Percentiles rank a stretch among this genome's conserved stretches.
These are phyloP conservation scores for Leonotis leonurus DNA, from an alignment of 257 asterid species.

Conservation along the genomic window DNA sequence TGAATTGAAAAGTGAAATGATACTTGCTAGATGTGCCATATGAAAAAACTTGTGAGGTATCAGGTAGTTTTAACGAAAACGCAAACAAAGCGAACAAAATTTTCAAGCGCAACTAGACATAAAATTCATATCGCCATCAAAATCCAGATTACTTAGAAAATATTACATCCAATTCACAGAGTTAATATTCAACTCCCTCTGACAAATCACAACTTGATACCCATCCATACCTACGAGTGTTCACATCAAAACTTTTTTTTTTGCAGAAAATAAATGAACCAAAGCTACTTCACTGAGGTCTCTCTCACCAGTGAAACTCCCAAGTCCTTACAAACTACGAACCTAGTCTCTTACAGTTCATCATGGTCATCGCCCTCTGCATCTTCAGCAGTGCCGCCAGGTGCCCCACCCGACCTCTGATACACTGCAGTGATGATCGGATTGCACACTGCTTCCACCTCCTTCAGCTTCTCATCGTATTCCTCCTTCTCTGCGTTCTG, in stretches of 20 bases:
- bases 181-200: neutral
- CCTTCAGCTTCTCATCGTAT: conserved; percentile 91
- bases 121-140: neutral
- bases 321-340: neutral
- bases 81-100: neutral
- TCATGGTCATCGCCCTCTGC: conserved; percentile 62
- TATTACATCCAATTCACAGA: neutral
- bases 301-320: conserved; percentile 2
- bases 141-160: neutral
- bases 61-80: neutral
- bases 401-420: conserved; percentile 88
- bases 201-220: neutral
- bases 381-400: conserved; percentile 49
- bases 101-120: neutral
- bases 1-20: no score
- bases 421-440: conserved; percentile 87
- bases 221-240: no score
- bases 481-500: conserved; percentile 84
- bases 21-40: no score
- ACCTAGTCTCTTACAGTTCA: conserved; percentile 33
- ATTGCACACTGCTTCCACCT: conserved; percentile 84
- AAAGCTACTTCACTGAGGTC: neutral
- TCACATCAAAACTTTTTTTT: conserved; percentile 21
- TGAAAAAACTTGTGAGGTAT: no score
- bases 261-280: conserved; percentile 5